These are phyloP conservation scores for Colletotrichum sp. DNA, from an alignment of 2,329 filamentous ascomycete genomes.

Conservation along the genomic window DNA sequence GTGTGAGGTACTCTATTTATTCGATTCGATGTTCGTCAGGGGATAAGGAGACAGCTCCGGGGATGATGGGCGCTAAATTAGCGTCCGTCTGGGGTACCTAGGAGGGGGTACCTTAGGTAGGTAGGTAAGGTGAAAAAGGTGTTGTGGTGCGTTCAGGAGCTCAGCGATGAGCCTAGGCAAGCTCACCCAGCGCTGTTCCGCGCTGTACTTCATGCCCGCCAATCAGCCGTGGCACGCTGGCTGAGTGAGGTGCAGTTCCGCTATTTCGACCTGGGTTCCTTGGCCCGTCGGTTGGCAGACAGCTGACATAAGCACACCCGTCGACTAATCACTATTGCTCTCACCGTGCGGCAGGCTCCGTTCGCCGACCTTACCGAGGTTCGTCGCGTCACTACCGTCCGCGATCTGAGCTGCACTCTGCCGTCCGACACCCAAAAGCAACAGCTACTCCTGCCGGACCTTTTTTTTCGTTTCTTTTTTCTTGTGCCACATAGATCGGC, in stretches of 20 bases:
- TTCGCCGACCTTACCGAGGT: constrained; percentile 13
- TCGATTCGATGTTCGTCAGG: not conserved
- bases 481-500: not conserved
- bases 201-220: not conserved
- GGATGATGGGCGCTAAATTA: not conserved
- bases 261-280: not conserved
- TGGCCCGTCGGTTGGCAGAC: not conserved
- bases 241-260: not conserved
- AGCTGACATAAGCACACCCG: constrained; percentile 4
- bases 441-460: not conserved
- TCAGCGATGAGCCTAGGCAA: not conserved
- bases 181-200: not conserved
- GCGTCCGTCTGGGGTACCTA: not conserved
- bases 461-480: not conserved
- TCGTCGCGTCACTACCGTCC: not conserved
- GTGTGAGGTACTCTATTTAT: not conserved
- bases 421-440: not conserved
- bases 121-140: not conserved
- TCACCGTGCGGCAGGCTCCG: not conserved
- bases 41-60: not conserved
- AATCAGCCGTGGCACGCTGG: not conserved
- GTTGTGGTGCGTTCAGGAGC: not conserved
- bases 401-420: not conserved
- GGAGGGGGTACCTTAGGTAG: not conserved
- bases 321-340: constrained; percentile 8